These are phyloP conservation scores for Scleroderma bovista DNA, from an alignment of 768 basidiomycete species.

Conservation along the genomic window DNA sequence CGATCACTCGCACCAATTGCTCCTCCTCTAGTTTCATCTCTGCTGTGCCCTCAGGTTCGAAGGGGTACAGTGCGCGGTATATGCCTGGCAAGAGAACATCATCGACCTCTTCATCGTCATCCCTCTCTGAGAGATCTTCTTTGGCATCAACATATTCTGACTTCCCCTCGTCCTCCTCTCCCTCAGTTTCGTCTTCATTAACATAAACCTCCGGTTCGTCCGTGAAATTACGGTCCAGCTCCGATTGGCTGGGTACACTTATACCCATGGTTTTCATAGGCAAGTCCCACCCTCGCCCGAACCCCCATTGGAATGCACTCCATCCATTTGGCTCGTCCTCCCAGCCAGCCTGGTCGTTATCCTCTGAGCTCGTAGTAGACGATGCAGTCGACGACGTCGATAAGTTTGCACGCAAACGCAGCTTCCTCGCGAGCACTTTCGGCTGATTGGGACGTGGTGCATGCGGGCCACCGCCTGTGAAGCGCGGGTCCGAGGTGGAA, in stretches of 20 bases:
- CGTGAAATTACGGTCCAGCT: conserved; percentile 46
- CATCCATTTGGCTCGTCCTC: conserved; percentile 27
- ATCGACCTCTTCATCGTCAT: conserved; percentile 22
- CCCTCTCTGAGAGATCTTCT: conserved; percentile 19
- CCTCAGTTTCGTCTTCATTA: conserved; percentile 24
- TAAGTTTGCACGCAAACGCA: conserved; percentile 14
- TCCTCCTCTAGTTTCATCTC: conserved; percentile 81
- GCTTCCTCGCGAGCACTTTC: conserved; percentile 23
- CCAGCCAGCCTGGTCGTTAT: conserved; percentile 14
- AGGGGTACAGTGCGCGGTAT: conserved; percentile 74
- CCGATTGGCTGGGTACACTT: conserved; percentile 33
- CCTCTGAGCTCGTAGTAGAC: conserved; percentile 14
- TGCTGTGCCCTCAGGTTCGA: conserved; percentile 74
- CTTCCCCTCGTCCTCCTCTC: conserved; percentile 30
- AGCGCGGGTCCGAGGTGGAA: conserved; percentile 36
- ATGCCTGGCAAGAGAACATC: conserved; percentile 53
- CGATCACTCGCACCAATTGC: conserved; percentile 67
- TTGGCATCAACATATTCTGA: background rate
- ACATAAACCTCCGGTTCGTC: conserved; percentile 25
- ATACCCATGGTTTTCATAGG: conserved; percentile 1
- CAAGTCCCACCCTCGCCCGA: conserved; percentile 35
- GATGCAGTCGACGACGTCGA: conserved; percentile 22
- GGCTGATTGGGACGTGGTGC: conserved; percentile 36
- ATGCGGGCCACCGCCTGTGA: conserved; percentile 36
- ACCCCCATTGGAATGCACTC: conserved; percentile 38